Evolutionary conservation across 1,139 yeast species (phyloP).

Genomic region (Scheffersomyces cryptocercus): DNA sequence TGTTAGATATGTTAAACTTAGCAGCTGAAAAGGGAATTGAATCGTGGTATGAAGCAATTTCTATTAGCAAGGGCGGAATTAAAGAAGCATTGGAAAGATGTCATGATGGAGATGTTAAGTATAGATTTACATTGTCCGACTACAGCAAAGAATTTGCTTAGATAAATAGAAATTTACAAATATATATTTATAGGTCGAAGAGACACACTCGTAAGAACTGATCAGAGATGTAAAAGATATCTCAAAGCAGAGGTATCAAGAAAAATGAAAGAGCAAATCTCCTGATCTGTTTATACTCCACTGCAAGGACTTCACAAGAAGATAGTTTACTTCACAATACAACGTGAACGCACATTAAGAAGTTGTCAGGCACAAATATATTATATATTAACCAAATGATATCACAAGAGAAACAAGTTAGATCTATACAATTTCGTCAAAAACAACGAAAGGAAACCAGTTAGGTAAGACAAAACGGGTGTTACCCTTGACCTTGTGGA

Average conservation of each 20-base stretch:
- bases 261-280: too few species aligned
- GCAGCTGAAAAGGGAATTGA: constrained; percentile 52
- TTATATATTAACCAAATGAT: too few species aligned
- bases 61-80: constrained; percentile 52
- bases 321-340: too few species aligned
- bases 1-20: constrained; percentile 53
- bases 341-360: too few species aligned
- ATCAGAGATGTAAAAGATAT: too few species aligned
- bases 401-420: too few species aligned
- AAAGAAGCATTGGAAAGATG: constrained; percentile 52
- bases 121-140: constrained; percentile 62
- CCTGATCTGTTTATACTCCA: too few species aligned
- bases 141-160: constrained; percentile 44
- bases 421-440: constrained; percentile 3
- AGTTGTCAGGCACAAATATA: too few species aligned
- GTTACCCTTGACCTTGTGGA: constrained; percentile 14
- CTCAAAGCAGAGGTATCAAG: too few species aligned
- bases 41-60: constrained; percentile 62
- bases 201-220: too few species aligned
- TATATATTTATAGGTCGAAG: too few species aligned
- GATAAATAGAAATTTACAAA: background rate
- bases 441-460: constrained; percentile 14
- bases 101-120: constrained; percentile 57
- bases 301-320: too few species aligned
- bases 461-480: constrained; percentile 15